phyloP scores from a whole-genome alignment of 495 filamentous ascomycete species.

The Penicillium atrosanguineum region DNA sequence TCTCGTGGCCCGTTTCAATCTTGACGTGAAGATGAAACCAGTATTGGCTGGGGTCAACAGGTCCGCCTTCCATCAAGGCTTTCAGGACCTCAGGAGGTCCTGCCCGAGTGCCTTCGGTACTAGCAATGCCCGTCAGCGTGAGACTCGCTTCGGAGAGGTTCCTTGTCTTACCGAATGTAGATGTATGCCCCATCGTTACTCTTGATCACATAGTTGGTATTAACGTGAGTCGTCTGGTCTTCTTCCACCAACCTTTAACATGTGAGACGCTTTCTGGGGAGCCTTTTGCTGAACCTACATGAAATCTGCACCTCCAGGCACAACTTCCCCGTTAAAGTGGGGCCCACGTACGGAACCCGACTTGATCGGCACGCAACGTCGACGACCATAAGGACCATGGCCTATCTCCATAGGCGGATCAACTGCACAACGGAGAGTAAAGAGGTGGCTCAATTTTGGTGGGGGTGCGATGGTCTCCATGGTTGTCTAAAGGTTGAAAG shows the following conservation, averaged over 20 bases:
- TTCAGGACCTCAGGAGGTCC: constrained; percentile 27
- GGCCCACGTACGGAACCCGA: constrained; percentile 24
- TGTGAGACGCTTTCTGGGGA: not conserved
- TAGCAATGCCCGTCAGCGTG: not conserved
- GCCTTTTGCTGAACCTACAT: constrained; percentile 14
- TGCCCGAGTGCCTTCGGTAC: constrained; percentile 29
- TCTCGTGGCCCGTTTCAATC: constrained; percentile 32
- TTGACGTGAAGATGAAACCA: constrained; percentile 35
- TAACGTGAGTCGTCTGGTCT: constrained; percentile 29
- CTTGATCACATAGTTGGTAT: constrained; percentile 31
- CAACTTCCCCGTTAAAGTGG: constrained; percentile 25
- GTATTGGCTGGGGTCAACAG: constrained; percentile 27
- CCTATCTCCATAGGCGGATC: constrained; percentile 31
- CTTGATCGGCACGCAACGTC: constrained; percentile 30
- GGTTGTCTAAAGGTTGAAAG: not conserved
- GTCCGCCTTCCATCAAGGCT: constrained; percentile 29
- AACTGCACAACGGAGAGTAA: constrained; percentile 29
- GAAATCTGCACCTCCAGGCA: constrained; percentile 31
- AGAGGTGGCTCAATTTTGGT: constrained; percentile 28
- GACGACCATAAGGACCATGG: constrained; percentile 27
- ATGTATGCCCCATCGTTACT: constrained; percentile 29
- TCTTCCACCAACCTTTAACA: constrained; percentile 26
- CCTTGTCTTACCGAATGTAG: constrained; percentile 23
- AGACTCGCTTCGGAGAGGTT: not conserved
- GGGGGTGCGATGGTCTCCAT: constrained; percentile 26